Evolutionary conservation across 108 stramenopile genomes (phyloP).

Genomic region (Cyclostephanos invisitatus): DNA sequence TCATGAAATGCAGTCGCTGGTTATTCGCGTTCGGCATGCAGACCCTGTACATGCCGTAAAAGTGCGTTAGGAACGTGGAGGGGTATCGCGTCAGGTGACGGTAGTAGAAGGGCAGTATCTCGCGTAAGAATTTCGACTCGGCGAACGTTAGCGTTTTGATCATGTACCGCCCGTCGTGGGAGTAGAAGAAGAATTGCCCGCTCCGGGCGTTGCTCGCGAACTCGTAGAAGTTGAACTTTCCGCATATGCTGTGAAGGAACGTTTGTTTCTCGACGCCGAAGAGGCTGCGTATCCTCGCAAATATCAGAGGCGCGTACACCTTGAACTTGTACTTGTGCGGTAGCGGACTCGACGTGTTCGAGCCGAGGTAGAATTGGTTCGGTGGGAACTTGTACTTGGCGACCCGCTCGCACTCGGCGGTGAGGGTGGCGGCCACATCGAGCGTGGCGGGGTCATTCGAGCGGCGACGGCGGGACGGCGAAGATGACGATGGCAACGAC

Average conservation of each 20-base stretch:
- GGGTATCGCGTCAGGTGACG: slow-evolving; percentile 70
- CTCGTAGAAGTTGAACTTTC: slow-evolving; percentile 87
- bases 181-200: slow-evolving; percentile 92
- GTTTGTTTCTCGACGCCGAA: slow-evolving; percentile 70
- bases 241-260: slow-evolving; percentile 84
- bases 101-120: slow-evolving; percentile 87
- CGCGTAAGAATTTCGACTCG: slow-evolving; percentile 85
- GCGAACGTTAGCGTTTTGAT: slow-evolving; percentile 83
- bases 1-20: slow-evolving; percentile 62
- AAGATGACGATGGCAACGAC: not conserved
- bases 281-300: slow-evolving; percentile 57
- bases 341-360: slow-evolving; percentile 34
- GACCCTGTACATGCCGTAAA: slow-evolving; percentile 89
- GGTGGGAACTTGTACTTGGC: slow-evolving; percentile 53
- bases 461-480: slow-evolving; percentile 5
- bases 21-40: slow-evolving; percentile 65
- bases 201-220: slow-evolving; percentile 89
- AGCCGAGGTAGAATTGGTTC: slow-evolving; percentile 41
- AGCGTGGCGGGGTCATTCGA: not conserved
- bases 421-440: slow-evolving; percentile 22
- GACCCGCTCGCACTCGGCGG: slow-evolving; percentile 36
- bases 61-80: slow-evolving; percentile 76
- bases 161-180: slow-evolving; percentile 88
- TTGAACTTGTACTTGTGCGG: slow-evolving; percentile 89
- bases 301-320: slow-evolving; percentile 77